A percentile compares a stretch with the other conserved stretches of the same genome.
Evolutionary conservation across 192 early-diverging fungal genomes (phyloP).

Genomic region (Gigaspora rosea): DNA sequence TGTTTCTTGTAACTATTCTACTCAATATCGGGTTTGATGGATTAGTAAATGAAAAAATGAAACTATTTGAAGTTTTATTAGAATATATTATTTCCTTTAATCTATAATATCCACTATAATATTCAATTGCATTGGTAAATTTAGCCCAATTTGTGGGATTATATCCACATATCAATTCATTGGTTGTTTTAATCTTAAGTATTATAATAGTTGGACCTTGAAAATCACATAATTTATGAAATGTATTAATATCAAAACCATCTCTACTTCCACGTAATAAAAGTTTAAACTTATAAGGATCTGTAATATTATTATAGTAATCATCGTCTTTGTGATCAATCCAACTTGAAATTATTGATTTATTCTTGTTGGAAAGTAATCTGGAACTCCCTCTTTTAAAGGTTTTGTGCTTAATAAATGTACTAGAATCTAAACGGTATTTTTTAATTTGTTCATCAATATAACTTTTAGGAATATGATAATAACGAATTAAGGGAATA

Average conservation of each 20-base stretch:
- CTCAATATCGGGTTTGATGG: not conserved
- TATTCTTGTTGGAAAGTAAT: not conserved
- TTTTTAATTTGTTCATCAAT: not conserved
- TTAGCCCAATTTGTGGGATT: not conserved
- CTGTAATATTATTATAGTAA: not conserved
- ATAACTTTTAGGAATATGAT: not conserved
- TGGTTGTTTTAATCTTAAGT: not conserved
- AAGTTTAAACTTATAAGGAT: not conserved
- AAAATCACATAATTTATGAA: not conserved
- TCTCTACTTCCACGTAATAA: not conserved
- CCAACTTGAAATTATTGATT: not conserved
- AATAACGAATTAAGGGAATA: too few relatives aligned
- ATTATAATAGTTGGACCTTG: not conserved
- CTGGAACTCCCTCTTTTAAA: not conserved
- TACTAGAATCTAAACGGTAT: not conserved
- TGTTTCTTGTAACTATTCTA: too few relatives aligned
- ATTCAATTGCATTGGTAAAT: too few relatives aligned
- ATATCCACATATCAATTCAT: not conserved
- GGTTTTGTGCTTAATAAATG: not conserved
- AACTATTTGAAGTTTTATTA: not conserved
- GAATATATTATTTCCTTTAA: not conserved
- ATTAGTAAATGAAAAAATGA: conserved; percentile 1
- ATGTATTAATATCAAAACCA: not conserved
- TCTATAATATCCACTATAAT: too few relatives aligned
- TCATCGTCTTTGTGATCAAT: not conserved